A percentile compares a stretch with the other conserved stretches of the same genome.
These are phyloP conservation scores for Lindgomyces ingoldianus DNA, from an alignment of 495 filamentous ascomycete species.

Conservation along the genomic window DNA sequence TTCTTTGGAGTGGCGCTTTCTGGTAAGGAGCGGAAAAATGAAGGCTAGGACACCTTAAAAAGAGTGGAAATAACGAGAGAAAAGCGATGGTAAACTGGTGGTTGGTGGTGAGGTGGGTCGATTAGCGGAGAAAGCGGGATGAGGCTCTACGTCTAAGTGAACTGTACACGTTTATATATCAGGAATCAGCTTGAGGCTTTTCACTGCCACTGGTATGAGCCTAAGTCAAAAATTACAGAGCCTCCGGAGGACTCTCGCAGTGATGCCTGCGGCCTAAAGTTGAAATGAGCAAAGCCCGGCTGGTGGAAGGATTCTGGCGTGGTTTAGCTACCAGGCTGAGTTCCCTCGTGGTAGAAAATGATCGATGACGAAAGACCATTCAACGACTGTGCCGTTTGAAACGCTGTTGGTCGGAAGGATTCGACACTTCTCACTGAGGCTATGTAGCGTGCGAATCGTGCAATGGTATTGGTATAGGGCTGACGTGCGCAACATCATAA, in stretches of 20 bases:
- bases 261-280: neutral
- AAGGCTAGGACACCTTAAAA: too few relatives aligned
- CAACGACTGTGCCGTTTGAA: constrained; percentile 15
- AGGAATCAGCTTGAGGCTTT: neutral
- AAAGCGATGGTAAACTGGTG: neutral
- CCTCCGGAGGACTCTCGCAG: neutral
- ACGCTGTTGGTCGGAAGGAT: constrained; percentile 17
- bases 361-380: neutral
- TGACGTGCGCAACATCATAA: neutral
- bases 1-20: neutral
- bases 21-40: neutral
- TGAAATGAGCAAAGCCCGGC: neutral
- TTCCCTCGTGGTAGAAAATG: neutral
- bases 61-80: too few relatives aligned
- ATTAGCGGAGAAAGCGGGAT: neutral
- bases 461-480: constrained; percentile 2
- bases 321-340: neutral
- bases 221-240: neutral
- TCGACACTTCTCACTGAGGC: constrained; percentile 6
- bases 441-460: constrained; percentile 15
- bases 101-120: neutral
- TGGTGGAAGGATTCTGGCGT: constrained; percentile 3
- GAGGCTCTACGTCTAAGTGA: neutral
- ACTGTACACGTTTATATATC: constrained; percentile 19
- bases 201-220: constrained; percentile 27